phyloP scores from a whole-genome alignment of 768 basidiomycete genomes.

The Hericium alpestre region DNA sequence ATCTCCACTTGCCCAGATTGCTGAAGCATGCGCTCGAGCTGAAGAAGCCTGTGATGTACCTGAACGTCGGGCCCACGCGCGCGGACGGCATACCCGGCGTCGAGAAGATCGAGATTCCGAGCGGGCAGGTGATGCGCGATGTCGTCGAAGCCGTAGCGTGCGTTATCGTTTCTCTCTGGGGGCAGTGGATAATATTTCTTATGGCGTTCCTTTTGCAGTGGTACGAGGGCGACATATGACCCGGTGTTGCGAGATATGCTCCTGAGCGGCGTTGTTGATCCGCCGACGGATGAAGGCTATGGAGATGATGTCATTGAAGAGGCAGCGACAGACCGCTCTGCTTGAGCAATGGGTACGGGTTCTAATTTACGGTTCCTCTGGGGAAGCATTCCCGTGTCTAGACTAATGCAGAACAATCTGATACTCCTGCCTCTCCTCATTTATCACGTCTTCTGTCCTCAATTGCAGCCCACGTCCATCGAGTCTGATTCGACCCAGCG shows the following conservation, averaged over 20 bases:
- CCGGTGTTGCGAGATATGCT: conserved; percentile 41
- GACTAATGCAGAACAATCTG: no score
- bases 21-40: conserved; percentile 70
- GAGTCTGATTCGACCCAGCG: no score
- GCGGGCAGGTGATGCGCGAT: conserved; percentile 61
- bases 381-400: no score
- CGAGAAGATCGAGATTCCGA: conserved; percentile 70
- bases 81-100: conserved; percentile 62
- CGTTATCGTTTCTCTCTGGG: conserved; percentile 16
- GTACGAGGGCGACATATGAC: conserved; percentile 32
- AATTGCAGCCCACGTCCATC: no score
- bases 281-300: conserved; percentile 31
- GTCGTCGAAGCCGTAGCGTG: conserved; percentile 54
- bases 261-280: conserved; percentile 45
- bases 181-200: neutral
- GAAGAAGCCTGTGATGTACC: conserved; percentile 66
- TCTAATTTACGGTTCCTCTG: no score
- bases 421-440: no score
- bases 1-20: conserved; percentile 34
- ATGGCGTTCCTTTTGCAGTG: conserved; percentile 26
- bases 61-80: conserved; percentile 84
- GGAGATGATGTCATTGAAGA: neutral
- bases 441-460: no score
- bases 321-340: no score
- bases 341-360: no score